Conservation (phyloP, 2,329 filamentous ascomycete genomes). For the Aschersonia sp. region DNA sequence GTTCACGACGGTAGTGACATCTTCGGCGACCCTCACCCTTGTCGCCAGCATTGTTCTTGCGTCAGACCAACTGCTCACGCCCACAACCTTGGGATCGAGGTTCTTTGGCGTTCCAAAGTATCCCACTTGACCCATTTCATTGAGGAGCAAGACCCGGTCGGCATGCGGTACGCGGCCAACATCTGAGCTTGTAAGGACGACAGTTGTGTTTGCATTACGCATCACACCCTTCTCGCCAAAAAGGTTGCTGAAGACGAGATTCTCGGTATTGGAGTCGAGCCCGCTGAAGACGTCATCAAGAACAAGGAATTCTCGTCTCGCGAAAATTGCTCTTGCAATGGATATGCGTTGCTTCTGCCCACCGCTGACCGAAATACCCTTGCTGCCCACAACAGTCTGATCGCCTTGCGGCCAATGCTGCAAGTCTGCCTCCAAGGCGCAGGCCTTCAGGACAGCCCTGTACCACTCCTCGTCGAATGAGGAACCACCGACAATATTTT, state of each 20-base stretch:
- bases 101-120: no score
- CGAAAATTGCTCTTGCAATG: constrained; percentile 15
- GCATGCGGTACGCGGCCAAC: no score
- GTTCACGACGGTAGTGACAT: no score
- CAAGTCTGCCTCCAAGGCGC: constrained; percentile 12
- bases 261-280: constrained; percentile 13
- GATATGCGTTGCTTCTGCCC: constrained; percentile 20
- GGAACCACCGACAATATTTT: constrained; percentile 17
- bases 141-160: no score
- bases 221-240: constrained; percentile 5
- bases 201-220: no score
- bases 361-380: constrained; percentile 21
- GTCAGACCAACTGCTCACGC: no score
- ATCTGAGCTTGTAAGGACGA: no score
- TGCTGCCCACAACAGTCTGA: constrained; percentile 17
- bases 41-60: no score
- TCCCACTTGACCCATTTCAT: no score
- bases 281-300: constrained; percentile 19
- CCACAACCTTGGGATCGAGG: no score
- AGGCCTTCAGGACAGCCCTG: constrained; percentile 10
- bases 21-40: no score
- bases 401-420: constrained; percentile 15
- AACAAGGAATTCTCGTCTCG: constrained; percentile 9
- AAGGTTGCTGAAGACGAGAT: constrained; percentile 10
- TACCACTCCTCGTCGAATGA: constrained; percentile 15